A percentile compares a stretch with the other conserved stretches of the same genome.
phyloP scores from a whole-genome alignment of 2,329 filamentous ascomycete species.

The Fusarium veterinarium region DNA sequence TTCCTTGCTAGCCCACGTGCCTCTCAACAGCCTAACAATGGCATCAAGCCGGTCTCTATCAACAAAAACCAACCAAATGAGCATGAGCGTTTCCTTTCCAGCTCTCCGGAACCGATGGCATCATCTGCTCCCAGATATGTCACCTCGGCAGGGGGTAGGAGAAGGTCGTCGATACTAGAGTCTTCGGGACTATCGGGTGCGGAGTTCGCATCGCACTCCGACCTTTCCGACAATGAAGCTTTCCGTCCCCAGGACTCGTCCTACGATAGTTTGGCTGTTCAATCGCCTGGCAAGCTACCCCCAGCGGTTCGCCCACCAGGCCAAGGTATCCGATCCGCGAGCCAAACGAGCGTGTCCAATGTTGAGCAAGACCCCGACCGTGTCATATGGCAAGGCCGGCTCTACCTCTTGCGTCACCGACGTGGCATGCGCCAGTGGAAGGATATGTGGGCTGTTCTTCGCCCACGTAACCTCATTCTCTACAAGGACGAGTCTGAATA shows the following conservation, averaged over 20 bases:
- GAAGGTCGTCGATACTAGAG: constrained; percentile 71
- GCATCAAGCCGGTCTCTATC: constrained; percentile 33
- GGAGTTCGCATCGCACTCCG: constrained; percentile 83
- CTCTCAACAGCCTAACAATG: constrained; percentile 57
- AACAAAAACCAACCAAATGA: constrained; percentile 45
- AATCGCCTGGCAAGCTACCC: constrained; percentile 47
- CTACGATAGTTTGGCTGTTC: constrained; percentile 61
- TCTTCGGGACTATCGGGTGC: constrained; percentile 73
- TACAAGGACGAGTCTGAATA: constrained; percentile 97
- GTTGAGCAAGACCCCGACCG: constrained; percentile 79
- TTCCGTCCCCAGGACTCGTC: constrained; percentile 62
- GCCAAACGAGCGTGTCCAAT: constrained; percentile 68
- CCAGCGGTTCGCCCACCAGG: constrained; percentile 45
- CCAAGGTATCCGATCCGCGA: constrained; percentile 64
- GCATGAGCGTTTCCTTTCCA: constrained; percentile 62
- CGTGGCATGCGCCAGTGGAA: constrained; percentile 93
- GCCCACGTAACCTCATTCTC: constrained; percentile 84
- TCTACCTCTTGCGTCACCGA: constrained; percentile 85
- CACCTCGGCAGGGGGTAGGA: constrained; percentile 51
- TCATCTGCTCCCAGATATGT: constrained; percentile 51
- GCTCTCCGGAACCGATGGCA: constrained; percentile 69
- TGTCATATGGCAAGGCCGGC: constrained; percentile 93
- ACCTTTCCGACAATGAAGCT: constrained; percentile 80
- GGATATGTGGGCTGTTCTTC: constrained; percentile 90
- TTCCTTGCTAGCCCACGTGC: constrained; percentile 75